Percentiles rank a stretch among this genome's conserved stretches.
Evolutionary conservation across 2,329 filamentous ascomycete species (phyloP).

Genomic region (Penicillium corylophilum): DNA sequence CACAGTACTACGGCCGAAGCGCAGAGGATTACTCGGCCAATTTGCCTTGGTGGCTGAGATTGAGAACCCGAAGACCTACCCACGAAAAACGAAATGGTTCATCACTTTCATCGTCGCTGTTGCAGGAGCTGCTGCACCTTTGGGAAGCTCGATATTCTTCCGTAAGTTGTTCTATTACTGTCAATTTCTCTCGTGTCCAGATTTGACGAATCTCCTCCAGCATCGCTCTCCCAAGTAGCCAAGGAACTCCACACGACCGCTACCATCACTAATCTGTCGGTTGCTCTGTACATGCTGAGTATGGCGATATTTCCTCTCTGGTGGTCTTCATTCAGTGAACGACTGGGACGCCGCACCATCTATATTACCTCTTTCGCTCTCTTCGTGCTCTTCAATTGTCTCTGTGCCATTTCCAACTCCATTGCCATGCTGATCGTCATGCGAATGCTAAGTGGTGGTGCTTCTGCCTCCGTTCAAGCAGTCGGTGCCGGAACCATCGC

Average conservation of each 20-base stretch:
- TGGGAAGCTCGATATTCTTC: slow-evolving; percentile 82
- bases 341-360: slow-evolving; percentile 69
- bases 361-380: slow-evolving; percentile 73
- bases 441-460: slow-evolving; percentile 71
- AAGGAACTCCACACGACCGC: slow-evolving; percentile 60
- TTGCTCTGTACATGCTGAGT: slow-evolving; percentile 77
- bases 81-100: slow-evolving; percentile 74
- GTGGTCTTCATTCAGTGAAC: slow-evolving; percentile 82
- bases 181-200: not conserved
- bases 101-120: slow-evolving; percentile 76
- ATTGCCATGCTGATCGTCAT: slow-evolving; percentile 77
- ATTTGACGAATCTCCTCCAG: slow-evolving; percentile 42
- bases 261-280: slow-evolving; percentile 70
- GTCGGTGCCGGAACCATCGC: slow-evolving; percentile 82
- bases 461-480: slow-evolving; percentile 76
- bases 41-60: slow-evolving; percentile 77
- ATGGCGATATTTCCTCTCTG: slow-evolving; percentile 84
- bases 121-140: slow-evolving; percentile 73
- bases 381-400: slow-evolving; percentile 68
- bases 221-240: slow-evolving; percentile 65
- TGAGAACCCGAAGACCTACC: slow-evolving; percentile 71
- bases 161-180: slow-evolving; percentile 53
- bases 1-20: slow-evolving; percentile 52
- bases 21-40: slow-evolving; percentile 71
- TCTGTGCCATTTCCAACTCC: slow-evolving; percentile 66